Base-by-base conservation (phyloP, 345 rosid species). In the Eutrema yunnanense region DNA sequence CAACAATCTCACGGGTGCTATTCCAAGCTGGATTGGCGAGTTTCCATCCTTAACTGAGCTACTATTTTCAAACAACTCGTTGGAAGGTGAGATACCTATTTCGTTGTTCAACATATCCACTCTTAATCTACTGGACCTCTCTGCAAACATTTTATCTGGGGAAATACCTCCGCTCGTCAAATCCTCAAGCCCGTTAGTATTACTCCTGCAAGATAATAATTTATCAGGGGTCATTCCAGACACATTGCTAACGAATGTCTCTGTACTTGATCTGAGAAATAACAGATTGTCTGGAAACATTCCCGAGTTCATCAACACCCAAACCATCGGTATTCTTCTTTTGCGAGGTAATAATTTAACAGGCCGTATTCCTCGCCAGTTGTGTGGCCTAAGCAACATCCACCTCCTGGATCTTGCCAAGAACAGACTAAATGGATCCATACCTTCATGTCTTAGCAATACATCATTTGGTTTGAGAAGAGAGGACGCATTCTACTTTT, bases 21-120 rank as follows among this genome's bases (percentile, higher is more conserved):
- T 69, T 16, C 73, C 73, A 56, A 69, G 44, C n/a, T 69, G 73
- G 73, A 8, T 68, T 16, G 73, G 41, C 0, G 62, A 67, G 6
- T 14, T 7, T 22, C 2, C 26, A 6, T 3, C 0, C 43, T 5
- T 68, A 32, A 0, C 0, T 0, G 62, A 32, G 3, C 6, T 68
- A 2, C 2, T 43, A 8, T 0, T 69, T 10, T 12, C 64, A 32
- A 33, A 69, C 44, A 69, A 69, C 19, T 9, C 1, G 6, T 30
- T 67, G 49, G 61, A 67, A 67, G 72, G 73, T 44, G 6, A 4
- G 5, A 56, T 69, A 44, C 64, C 64, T 13, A 3, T 5, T 2
- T 57, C 73, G 1, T 58, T 69, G 27, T 69, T 56, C 65, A 69
- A 44, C 38, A 7, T 12, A 4, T 8, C 65, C 0, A 6, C 2